Conservation (phyloP, 2,329 filamentous ascomycete species). For the Cryphonectria japonica region DNA sequence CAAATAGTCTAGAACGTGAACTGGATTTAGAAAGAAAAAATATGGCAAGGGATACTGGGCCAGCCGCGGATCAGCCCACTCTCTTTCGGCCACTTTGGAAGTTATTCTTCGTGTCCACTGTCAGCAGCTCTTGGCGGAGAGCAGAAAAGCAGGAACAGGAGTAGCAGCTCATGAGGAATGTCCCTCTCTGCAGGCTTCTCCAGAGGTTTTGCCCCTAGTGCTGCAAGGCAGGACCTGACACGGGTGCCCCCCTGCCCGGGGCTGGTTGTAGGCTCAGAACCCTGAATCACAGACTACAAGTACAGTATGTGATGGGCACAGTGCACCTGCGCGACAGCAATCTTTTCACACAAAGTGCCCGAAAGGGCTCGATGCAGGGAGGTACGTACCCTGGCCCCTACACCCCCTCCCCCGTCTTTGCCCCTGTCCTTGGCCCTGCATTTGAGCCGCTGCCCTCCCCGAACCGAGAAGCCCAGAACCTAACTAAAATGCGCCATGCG, state of each 20-base stretch:
- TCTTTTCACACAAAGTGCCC: neutral
- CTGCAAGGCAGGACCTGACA: neutral
- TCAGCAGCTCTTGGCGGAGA: neutral
- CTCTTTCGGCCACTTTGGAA: neutral
- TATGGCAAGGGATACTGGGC: neutral
- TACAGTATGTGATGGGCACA: neutral
- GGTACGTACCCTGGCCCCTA: neutral
- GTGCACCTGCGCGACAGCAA: neutral
- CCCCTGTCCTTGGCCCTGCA: constrained; percentile 5
- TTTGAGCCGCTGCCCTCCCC: constrained; percentile 7
- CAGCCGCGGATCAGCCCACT: neutral
- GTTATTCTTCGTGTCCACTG: neutral
- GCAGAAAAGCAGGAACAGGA: neutral
- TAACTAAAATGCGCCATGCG: constrained; percentile 1
- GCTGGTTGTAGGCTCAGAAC: neutral
- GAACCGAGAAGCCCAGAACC: neutral
- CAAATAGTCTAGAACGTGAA: neutral
- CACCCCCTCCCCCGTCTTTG: neutral
- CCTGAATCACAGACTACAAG: neutral
- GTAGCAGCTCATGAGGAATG: neutral
- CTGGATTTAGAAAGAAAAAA: neutral
- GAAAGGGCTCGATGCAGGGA: neutral
- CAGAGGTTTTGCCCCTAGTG: neutral
- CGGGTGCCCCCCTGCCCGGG: neutral
- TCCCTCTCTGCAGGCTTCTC: neutral